phyloP scores from a whole-genome alignment of 2,329 filamentous ascomycete genomes.

The Aureobasidium sp. region DNA sequence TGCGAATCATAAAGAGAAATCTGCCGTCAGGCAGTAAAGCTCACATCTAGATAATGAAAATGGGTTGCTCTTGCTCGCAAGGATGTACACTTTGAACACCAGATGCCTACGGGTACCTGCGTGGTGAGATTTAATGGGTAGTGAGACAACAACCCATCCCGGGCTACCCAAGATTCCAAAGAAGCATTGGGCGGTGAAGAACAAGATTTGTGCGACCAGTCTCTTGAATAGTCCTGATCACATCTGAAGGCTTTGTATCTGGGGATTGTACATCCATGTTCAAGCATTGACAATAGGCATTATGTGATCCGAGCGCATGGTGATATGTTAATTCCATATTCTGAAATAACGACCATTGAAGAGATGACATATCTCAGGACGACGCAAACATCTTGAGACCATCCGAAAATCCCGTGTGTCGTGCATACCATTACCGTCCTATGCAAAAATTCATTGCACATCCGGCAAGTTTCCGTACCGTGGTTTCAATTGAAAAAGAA shows the following conservation, averaged over 20 bases:
- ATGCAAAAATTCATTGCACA: not conserved
- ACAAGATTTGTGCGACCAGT: not conserved
- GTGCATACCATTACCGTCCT: not conserved
- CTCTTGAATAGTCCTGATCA: not conserved
- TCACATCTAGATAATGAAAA: not conserved
- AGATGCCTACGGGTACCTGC: constrained; percentile 7
- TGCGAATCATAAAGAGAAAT: too few species aligned
- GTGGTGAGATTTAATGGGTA: not conserved
- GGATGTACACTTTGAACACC: not conserved
- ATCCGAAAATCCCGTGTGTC: not conserved
- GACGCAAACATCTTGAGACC: not conserved
- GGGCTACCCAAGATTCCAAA: not conserved
- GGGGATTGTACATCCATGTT: not conserved
- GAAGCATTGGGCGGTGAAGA: not conserved
- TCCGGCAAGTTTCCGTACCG: not conserved
- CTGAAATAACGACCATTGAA: not conserved
- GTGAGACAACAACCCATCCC: not conserved
- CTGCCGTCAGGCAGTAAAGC: too few species aligned
- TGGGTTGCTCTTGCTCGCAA: not conserved
- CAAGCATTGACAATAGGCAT: not conserved
- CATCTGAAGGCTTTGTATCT: not conserved
- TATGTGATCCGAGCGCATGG: constrained; percentile 11
- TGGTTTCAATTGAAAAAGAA: not conserved
- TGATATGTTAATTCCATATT: not conserved
- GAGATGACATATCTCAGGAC: not conserved